phyloP scores from a whole-genome alignment of 306 rosid genomes.

The Dicorynia guianensis region DNA sequence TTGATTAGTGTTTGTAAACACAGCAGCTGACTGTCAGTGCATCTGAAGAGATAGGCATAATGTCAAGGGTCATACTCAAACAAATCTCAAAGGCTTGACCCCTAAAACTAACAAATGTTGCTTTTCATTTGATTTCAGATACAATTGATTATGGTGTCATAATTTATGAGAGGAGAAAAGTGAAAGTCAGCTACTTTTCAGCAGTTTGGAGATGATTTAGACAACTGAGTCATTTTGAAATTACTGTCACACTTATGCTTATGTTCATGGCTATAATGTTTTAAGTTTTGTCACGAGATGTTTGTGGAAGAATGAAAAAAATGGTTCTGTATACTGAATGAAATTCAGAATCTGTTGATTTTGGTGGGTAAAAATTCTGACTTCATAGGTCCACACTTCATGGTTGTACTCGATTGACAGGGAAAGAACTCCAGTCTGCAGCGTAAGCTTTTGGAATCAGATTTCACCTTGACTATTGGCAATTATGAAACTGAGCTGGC shows the following conservation, averaged over 20 bases:
- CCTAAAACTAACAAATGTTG: background rate
- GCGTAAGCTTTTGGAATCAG: constrained; percentile 55
- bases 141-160: background rate
- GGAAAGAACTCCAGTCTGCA: constrained; percentile 45
- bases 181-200: constrained; percentile 6
- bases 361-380: background rate
- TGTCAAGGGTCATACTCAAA: background rate
- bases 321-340: too few relatives aligned
- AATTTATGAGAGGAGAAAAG: background rate
- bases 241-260: background rate
- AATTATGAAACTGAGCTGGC: constrained; percentile 54
- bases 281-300: too few relatives aligned
- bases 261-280: too few relatives aligned
- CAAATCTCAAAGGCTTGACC: background rate
- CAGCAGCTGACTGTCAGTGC: too few relatives aligned
- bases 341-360: too few relatives aligned
- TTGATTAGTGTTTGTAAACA: too few relatives aligned
- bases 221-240: background rate
- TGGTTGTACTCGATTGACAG: constrained; percentile 31
- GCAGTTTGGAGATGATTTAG: background rate
- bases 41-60: background rate
- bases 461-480: constrained; percentile 45
- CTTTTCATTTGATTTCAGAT: background rate
- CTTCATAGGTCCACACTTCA: background rate
- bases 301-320: too few relatives aligned